These are phyloP conservation scores for Vitis labrusca DNA, from an alignment of 164 flowering plant genomes.

Conservation along the genomic window DNA sequence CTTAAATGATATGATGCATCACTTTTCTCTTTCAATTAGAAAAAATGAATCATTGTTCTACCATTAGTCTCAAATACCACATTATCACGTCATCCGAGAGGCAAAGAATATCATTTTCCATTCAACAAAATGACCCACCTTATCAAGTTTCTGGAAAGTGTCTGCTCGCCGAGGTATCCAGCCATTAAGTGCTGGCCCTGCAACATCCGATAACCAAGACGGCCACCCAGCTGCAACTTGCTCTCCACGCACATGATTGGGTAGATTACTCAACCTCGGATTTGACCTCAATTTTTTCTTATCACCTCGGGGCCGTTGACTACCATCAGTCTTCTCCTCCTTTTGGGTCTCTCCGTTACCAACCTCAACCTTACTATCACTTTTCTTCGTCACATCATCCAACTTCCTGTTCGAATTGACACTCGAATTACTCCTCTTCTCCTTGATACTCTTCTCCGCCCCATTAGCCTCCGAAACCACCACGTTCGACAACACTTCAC, in stretches of 20 bases:
- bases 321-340: constrained; percentile 27
- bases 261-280: constrained; percentile 24
- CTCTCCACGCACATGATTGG: constrained; percentile 38
- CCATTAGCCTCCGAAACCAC: constrained; percentile 20
- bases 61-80: too few relatives aligned
- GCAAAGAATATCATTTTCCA: not conserved
- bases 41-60: too few relatives aligned
- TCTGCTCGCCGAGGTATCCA: constrained; percentile 52
- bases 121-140: constrained; percentile 26
- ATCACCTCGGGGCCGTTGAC: constrained; percentile 22
- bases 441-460: constrained; percentile 13
- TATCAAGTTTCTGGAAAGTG: constrained; percentile 47
- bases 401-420: constrained; percentile 26
- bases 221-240: constrained; percentile 56
- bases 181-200: constrained; percentile 47
- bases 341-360: constrained; percentile 18
- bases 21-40: not conserved
- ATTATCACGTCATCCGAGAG: too few relatives aligned
- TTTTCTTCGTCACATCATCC: constrained; percentile 17
- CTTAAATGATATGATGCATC: not conserved
- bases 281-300: constrained; percentile 30
- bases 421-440: constrained; percentile 1
- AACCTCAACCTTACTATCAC: constrained; percentile 14
- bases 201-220: constrained; percentile 40
- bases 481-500: constrained; percentile 25